A percentile compares a stretch with the other conserved stretches of the same genome.
These are phyloP conservation scores for Boechera retrofracta DNA, from an alignment of 345 rosid genomes.

Conservation along the genomic window DNA sequence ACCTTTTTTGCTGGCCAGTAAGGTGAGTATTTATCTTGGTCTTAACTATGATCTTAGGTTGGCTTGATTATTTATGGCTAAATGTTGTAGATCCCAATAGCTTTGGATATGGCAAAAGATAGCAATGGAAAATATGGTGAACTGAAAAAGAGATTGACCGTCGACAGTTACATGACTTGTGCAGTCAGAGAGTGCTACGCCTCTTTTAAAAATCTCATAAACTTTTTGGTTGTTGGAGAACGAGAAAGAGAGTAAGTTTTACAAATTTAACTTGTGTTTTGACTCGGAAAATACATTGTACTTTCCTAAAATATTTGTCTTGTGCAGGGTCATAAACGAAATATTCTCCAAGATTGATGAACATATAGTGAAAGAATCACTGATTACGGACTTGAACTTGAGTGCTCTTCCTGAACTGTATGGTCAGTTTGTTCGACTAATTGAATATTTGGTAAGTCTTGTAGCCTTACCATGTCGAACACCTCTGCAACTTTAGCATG, in stretches of 20 bases:
- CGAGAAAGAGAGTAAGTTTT: conserved; percentile 55
- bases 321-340: conserved; percentile 62
- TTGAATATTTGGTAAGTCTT: conserved; percentile 68
- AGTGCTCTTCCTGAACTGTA: conserved; percentile 82
- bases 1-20: conserved; percentile 66
- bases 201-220: conserved; percentile 55
- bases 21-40: conserved; percentile 46
- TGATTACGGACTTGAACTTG: conserved; percentile 61
- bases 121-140: conserved; percentile 59
- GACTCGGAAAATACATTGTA: conserved; percentile 9
- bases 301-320: conserved; percentile 36
- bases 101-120: conserved; percentile 70
- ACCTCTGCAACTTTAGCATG: conserved; percentile 17
- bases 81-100: conserved; percentile 60
- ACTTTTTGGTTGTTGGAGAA: conserved; percentile 54
- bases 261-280: not conserved
- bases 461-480: conserved; percentile 14
- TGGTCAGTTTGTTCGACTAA: conserved; percentile 72
- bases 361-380: conserved; percentile 40
- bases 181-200: conserved; percentile 63
- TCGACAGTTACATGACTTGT: conserved; percentile 61
- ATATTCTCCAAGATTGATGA: conserved; percentile 63
- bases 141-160: conserved; percentile 54
- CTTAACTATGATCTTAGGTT: not conserved
- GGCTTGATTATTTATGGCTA: not conserved